phyloP scores from a whole-genome alignment of 768 basidiomycete species.

The Panus rudis region DNA sequence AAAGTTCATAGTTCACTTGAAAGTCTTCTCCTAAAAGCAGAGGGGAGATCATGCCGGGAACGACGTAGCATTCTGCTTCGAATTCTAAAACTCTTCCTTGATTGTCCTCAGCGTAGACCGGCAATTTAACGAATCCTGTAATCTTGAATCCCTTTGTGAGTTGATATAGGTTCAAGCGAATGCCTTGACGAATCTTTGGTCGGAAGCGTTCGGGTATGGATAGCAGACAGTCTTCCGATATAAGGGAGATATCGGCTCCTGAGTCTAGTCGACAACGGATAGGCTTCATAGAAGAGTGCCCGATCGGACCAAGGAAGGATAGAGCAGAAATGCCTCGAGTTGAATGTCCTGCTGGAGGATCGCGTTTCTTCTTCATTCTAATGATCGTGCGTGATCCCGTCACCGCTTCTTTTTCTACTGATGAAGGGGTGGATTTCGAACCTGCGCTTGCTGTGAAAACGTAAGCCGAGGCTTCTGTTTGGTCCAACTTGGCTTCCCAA shows the following conservation, averaged over 20 bases:
- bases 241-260: background rate
- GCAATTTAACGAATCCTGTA: slow-evolving; percentile 13
- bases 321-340: background rate
- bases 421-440: too few species aligned
- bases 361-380: too few species aligned
- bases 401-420: too few species aligned
- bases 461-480: too few species aligned
- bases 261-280: background rate
- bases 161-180: background rate
- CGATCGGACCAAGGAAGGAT: background rate
- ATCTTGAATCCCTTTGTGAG: background rate
- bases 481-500: too few species aligned
- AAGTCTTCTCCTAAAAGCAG: slow-evolving; percentile 26
- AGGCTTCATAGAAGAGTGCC: background rate
- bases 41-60: slow-evolving; percentile 21
- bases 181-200: background rate
- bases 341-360: background rate
- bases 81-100: slow-evolving; percentile 9
- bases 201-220: background rate
- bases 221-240: background rate
- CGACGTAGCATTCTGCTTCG: slow-evolving; percentile 20
- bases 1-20: slow-evolving; percentile 18
- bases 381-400: too few species aligned
- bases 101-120: slow-evolving; percentile 3
- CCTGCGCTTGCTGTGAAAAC: too few species aligned